Conservation (phyloP, 2,329 filamentous ascomycete genomes). For the Biscogniauxia mediterranea region DNA sequence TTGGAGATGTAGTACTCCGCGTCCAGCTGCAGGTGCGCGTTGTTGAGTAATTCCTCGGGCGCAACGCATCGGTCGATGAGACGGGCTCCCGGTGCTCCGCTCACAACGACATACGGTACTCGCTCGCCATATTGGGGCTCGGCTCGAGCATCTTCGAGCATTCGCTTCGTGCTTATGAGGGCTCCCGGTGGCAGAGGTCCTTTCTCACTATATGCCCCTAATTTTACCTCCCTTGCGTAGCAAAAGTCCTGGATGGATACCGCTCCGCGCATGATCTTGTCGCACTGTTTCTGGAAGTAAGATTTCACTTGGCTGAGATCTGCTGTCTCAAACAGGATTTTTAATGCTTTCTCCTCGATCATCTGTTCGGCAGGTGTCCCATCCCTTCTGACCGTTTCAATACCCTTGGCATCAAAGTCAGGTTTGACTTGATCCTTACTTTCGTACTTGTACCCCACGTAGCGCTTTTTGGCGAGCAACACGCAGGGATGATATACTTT, state of each 20-base stretch:
- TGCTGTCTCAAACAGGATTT: conserved; percentile 83
- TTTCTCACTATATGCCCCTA: conserved; percentile 83
- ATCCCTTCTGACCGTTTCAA: conserved; percentile 93
- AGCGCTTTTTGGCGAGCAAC: conserved; percentile 92
- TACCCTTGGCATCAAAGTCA: conserved; percentile 96
- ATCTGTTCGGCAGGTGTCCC: conserved; percentile 95
- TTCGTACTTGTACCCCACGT: conserved; percentile 98
- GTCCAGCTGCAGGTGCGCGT: conserved; percentile 78
- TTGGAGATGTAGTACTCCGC: conserved; percentile 97
- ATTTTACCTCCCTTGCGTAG: conserved; percentile 86
- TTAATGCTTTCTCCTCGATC: conserved; percentile 89
- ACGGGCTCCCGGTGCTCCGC: conserved; percentile 80
- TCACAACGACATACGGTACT: conserved; percentile 89
- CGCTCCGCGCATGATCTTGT: conserved; percentile 85
- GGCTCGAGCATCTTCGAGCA: conserved; percentile 80
- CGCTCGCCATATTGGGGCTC: conserved; percentile 96
- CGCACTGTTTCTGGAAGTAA: conserved; percentile 88
- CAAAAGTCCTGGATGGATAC: conserved; percentile 95
- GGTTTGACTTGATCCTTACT: conserved; percentile 70
- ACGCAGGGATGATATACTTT: conserved; percentile 98
- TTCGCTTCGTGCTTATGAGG: conserved; percentile 79
- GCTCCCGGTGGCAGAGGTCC: conserved; percentile 82
- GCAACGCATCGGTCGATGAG: conserved; percentile 88
- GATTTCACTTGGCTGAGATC: conserved; percentile 85
- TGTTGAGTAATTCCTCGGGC: conserved; percentile 76